Percentiles rank a stretch among this genome's conserved stretches.
Conservation (phyloP, 1,284 basidiomycete genomes). For the Irpex lacteus region DNA sequence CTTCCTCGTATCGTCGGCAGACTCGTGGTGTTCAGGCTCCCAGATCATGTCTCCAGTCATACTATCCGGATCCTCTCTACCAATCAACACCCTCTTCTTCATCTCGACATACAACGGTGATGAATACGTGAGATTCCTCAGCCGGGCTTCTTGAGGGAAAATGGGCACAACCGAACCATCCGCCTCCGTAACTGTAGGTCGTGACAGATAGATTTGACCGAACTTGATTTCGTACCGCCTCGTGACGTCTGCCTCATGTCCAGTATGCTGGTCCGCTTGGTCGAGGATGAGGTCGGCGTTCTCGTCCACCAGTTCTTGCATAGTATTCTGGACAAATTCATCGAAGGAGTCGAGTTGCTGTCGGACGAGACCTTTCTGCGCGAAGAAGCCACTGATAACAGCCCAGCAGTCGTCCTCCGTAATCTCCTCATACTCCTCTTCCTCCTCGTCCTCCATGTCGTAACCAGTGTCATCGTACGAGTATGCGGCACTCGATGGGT, state of each 20-base stretch:
- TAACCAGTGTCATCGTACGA: constrained; percentile 57
- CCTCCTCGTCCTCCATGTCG: constrained; percentile 52
- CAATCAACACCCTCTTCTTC: constrained; percentile 81
- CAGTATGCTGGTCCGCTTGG: constrained; percentile 94
- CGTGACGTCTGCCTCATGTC: constrained; percentile 74
- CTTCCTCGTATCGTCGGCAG: constrained; percentile 69
- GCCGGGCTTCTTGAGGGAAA: constrained; percentile 96
- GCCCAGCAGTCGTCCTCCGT: constrained; percentile 96
- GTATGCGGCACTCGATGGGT: constrained; percentile 47
- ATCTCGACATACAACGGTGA: constrained; percentile 97
- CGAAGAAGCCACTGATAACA: constrained; percentile 95
- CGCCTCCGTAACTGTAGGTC: constrained; percentile 92
- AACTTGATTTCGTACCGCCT: constrained; percentile 97
- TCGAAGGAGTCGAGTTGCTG: constrained; percentile 99
- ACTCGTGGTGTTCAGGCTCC: constrained; percentile 73
- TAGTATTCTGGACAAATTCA: constrained; percentile 99
- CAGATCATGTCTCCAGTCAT: constrained; percentile 81
- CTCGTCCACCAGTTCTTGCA: constrained; percentile 99
- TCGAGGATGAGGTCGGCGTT: constrained; percentile 92
- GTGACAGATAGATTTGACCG: constrained; percentile 95
- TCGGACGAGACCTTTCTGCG: constrained; percentile 95
- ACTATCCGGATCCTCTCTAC: constrained; percentile 81
- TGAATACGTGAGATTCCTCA: constrained; percentile 94
- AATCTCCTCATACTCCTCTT: constrained; percentile 71
- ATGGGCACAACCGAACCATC: constrained; percentile 93